Base-by-base conservation (phyloP, 2,329 filamentous ascomycete species). In the Phaeophleospora eucalypticola region DNA sequence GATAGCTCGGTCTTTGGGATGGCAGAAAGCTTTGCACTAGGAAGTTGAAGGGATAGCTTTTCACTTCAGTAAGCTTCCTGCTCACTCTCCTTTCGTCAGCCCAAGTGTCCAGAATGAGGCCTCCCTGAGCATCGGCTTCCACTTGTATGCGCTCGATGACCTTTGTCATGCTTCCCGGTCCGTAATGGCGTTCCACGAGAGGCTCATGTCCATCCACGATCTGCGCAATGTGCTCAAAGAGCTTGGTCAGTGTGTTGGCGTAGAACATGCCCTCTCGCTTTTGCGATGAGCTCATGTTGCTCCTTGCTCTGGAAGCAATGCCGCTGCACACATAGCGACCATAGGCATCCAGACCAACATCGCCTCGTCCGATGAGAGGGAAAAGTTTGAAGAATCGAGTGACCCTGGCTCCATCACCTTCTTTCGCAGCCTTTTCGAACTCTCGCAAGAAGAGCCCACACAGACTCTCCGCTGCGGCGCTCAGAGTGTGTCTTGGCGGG, bases 341-440 rank as follows among this genome's bases (percentile, higher is more conserved):
- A 66, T 98, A 98, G 2, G 95, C 88, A 68, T 98, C 91, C 46
- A 98, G 68, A 0, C 93, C 93, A 6, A 91, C 87, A 45, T 95
- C 87, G 2, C 88, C 84, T 51, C 90, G 80, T 12, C 87, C 90
- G 63, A 98, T 96, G 29, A 98, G 73, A 14, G 93, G 93, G 61
- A 98, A 98, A 32, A 98, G 75, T 72, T 98, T 98, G 74, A 98
- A 98, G 74, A 98, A 98, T 35, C 93, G 78, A 1, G 93, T 96
- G 43, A 98, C 88, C 65, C 87, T 89, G 18, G 87, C 80, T 3
- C 88, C 89, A 60, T 97, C 90, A n/a, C 81, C 85, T 35, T 93
- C 89, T 52, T 81, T 79, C 2, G 90, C 87, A 0, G 93, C 93
- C 67, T 86, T 93, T 61, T 97, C 89, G 59, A 98, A 98, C 71